Base-by-base conservation (phyloP, 2,329 filamentous ascomycete genomes). In the Ustulina deusta region DNA sequence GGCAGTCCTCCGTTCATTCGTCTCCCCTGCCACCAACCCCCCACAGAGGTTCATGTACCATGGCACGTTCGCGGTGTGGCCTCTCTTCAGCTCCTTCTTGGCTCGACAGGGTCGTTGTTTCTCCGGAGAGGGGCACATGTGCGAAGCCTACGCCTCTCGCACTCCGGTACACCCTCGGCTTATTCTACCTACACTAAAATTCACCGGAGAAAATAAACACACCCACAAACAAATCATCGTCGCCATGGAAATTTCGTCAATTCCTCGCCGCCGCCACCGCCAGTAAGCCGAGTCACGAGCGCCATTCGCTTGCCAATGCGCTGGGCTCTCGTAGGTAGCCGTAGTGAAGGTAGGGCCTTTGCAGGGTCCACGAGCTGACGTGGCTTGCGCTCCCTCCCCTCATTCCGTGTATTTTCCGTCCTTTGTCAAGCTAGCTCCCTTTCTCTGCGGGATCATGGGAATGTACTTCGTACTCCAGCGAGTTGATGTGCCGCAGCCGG, bases 31-130 rank as follows among this genome's bases (percentile, higher is more conserved):
- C 40, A 40, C 22, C 44, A 32, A 17, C 34, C 27, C 65, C 61
- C 56, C 44, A 38, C 57, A 61, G 44, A 48, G 63, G 63, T 54
- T 58, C 61, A 66, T 49, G 48, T 63, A 63, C 63, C 66, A 20
- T 20, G 48, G 48, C 54, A 48, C 25, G 32, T 46, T 40, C 59
- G 59, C 61, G 61, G 51, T 46, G 56, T 61, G 34, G 61, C 17
- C 38, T 49, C 38, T 49, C 20, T 67, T 69, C 67, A 69, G 67
- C 67, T 61, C 46, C 32, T 52, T 51, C 67, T 66, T 67, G 51
- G 67, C 67, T 36, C 27, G 36, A 27, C 22, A 25, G 20, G 13
- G 20, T 48, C 59, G 54, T 68, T 54, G 46, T 54, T 36, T 2
- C 36, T 20, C 17, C 15, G 17, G 2, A 27, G 25, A 61, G 20